phyloP scores from a whole-genome alignment of 225 moss, liverwort and hornwort genomes.

The Straminergon stramineum region DNA sequence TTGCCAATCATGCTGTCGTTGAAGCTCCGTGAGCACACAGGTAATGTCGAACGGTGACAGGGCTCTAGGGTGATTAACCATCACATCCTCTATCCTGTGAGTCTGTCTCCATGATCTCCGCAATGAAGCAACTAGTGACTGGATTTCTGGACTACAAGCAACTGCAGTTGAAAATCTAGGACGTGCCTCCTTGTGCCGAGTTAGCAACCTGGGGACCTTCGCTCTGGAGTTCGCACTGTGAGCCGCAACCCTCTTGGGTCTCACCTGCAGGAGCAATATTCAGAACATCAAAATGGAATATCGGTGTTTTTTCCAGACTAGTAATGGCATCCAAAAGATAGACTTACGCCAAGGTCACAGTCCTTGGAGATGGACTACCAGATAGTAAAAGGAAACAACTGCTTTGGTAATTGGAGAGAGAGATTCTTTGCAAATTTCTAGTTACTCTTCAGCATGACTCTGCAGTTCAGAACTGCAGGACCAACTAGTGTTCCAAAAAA shows the following conservation, averaged over 20 bases:
- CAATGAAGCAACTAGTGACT: slow-evolving; percentile 17
- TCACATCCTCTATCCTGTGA: slow-evolving; percentile 39
- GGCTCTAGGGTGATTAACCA: slow-evolving; percentile 24
- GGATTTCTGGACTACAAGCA: slow-evolving; percentile 33
- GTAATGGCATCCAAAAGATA: not conserved
- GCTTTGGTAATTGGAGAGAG: not conserved
- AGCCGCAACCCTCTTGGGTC: slow-evolving; percentile 6
- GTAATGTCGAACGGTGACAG: slow-evolving; percentile 64
- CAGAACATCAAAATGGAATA: not conserved
- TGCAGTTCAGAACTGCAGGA: not conserved
- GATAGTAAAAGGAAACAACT: not conserved
- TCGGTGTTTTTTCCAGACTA: not conserved
- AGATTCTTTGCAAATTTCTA: not conserved
- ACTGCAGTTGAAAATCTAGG: slow-evolving; percentile 29
- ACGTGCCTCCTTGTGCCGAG: slow-evolving; percentile 23
- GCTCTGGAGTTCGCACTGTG: slow-evolving; percentile 1
- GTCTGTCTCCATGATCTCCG: slow-evolving; percentile 26
- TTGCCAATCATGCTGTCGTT: slow-evolving; percentile 70
- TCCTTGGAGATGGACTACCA: not conserved
- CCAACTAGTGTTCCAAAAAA: not conserved
- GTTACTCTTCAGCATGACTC: not conserved
- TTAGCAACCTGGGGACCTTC: slow-evolving; percentile 17
- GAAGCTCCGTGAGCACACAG: slow-evolving; percentile 71
- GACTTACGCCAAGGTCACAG: not conserved
- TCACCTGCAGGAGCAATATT: slow-evolving; percentile 20